These are phyloP conservation scores for Pleurotus salmoneostramineus DNA, from an alignment of 768 basidiomycete species.

Conservation along the genomic window DNA sequence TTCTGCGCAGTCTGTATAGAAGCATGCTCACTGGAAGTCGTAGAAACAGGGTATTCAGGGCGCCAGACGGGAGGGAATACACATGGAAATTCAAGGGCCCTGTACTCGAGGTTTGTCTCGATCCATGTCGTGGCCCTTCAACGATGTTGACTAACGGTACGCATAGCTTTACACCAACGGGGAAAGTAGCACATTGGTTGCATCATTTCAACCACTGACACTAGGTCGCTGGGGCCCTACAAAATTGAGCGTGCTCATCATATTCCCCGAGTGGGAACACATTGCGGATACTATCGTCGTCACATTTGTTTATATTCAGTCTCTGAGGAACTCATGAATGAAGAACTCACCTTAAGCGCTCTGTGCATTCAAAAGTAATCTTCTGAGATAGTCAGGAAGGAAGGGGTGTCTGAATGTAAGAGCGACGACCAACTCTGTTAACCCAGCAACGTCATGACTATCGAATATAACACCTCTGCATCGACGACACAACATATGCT, in stretches of 20 bases:
- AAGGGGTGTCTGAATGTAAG: not conserved
- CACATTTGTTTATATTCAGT: not conserved
- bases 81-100: slow-evolving; percentile 13
- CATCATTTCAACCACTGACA: not conserved
- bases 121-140: not conserved
- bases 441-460: not conserved
- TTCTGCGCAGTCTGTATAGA: not conserved
- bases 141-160: not conserved
- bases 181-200: not conserved
- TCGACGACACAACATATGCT: not conserved
- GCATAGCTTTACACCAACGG: not conserved
- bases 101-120: not conserved
- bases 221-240: not conserved
- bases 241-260: not conserved
- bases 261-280: not conserved
- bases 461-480: not conserved
- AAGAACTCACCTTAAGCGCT: too few species aligned
- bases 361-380: too few species aligned
- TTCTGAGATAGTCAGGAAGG: not conserved
- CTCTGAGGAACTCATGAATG: not conserved
- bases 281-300: not conserved
- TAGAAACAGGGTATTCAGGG: slow-evolving; percentile 16
- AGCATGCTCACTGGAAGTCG: not conserved
- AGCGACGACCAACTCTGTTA: not conserved
- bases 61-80: slow-evolving; percentile 20